Evolutionary conservation across 495 filamentous ascomycete genomes (phyloP).

Genomic region (Penicillium coprophilum): DNA sequence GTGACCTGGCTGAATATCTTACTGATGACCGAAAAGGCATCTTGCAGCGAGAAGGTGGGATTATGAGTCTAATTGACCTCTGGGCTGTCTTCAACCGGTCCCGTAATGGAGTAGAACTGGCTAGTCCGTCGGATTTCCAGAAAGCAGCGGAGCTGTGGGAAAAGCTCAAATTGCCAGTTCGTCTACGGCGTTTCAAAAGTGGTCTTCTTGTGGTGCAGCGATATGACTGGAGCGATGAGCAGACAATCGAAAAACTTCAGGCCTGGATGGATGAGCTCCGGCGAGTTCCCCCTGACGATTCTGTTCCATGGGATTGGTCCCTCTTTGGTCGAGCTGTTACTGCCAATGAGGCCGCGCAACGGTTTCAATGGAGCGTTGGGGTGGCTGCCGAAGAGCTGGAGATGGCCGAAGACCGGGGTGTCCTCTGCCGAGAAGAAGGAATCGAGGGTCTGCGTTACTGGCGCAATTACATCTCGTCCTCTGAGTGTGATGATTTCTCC

Average conservation of each 20-base stretch:
- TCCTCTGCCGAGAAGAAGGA: conserved; percentile 78
- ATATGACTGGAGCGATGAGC: conserved; percentile 85
- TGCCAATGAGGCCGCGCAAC: conserved; percentile 82
- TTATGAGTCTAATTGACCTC: conserved; percentile 91
- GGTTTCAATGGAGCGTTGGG: conserved; percentile 98
- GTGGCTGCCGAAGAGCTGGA: conserved; percentile 94
- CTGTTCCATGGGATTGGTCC: conserved; percentile 72
- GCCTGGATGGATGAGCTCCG: conserved; percentile 77
- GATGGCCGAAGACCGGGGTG: conserved; percentile 90
- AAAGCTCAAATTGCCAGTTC: conserved; percentile 80
- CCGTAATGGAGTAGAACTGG: conserved; percentile 88
- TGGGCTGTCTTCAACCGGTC: conserved; percentile 99
- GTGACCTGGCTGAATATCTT: conserved; percentile 89
- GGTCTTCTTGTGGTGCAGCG: conserved; percentile 91
- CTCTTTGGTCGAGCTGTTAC: conserved; percentile 81
- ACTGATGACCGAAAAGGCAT: conserved; percentile 86
- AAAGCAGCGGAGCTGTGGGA: conserved; percentile 88
- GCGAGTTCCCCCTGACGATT: conserved; percentile 58
- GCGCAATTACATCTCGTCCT: conserved; percentile 59
- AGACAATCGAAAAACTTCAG: conserved; percentile 73
- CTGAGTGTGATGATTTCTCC: not conserved
- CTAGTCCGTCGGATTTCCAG: conserved; percentile 89
- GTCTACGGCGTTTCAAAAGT: conserved; percentile 83
- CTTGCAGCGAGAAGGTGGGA: conserved; percentile 80
- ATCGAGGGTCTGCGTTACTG: conserved; percentile 82